Evolutionary conservation across 176 grass and related monocot genomes (phyloP).

Genomic region (Alopecurus myosuroides): DNA sequence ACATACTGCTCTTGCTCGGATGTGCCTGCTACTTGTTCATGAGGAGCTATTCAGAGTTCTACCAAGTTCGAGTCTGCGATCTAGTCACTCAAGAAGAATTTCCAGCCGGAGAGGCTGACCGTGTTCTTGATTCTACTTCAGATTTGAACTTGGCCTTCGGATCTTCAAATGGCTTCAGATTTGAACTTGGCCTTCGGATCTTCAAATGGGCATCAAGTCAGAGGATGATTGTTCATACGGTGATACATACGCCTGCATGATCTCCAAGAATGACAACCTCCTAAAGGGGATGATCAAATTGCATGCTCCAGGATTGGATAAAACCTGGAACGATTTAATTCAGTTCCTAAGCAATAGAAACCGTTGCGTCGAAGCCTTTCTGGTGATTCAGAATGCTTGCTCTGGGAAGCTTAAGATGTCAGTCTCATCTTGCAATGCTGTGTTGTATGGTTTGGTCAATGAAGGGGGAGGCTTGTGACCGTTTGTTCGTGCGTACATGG

Average conservation of each 20-base stretch:
- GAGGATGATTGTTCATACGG: slow-evolving; percentile 20
- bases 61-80: slow-evolving; percentile 15
- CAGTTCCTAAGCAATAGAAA: slow-evolving; percentile 14
- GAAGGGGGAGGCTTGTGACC: slow-evolving; percentile 34
- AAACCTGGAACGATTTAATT: slow-evolving; percentile 10
- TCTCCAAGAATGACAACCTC: slow-evolving; percentile 30
- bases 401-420: slow-evolving; percentile 25
- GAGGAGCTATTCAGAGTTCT: background rate
- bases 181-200: slow-evolving; percentile 35
- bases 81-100: slow-evolving; percentile 22
- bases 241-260: slow-evolving; percentile 15
- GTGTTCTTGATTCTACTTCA: slow-evolving; percentile 28
- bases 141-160: slow-evolving; percentile 36
- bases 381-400: slow-evolving; percentile 36
- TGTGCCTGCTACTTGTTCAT: background rate
- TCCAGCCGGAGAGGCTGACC: slow-evolving; percentile 24
- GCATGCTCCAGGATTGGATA: slow-evolving; percentile 12
- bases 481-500: slow-evolving; percentile 22
- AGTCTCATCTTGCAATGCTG: slow-evolving; percentile 26
- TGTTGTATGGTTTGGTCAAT: slow-evolving; percentile 39
- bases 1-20: background rate
- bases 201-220: slow-evolving; percentile 50
- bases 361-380: slow-evolving; percentile 33
- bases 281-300: slow-evolving; percentile 46
- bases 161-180: slow-evolving; percentile 42